phyloP scores from a whole-genome alignment of 306 rosid species.

The Heteromeles arbutifolia region DNA sequence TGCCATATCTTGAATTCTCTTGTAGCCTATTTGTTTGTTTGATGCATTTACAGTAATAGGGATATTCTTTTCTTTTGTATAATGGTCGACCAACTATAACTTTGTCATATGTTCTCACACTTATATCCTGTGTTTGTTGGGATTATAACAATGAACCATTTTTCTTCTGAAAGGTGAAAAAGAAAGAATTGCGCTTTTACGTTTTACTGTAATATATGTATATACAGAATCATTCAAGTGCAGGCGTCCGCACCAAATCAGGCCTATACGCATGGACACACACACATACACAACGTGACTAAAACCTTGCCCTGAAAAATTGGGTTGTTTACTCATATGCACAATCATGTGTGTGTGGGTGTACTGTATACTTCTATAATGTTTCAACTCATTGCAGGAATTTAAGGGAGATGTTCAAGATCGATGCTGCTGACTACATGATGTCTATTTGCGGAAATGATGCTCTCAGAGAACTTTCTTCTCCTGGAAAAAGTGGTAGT shows the following conservation, averaged over 20 bases:
- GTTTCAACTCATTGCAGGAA: slow-evolving; percentile 42
- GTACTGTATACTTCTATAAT: no score
- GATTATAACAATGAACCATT: no score
- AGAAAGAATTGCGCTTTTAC: not conserved
- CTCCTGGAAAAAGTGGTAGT: slow-evolving; percentile 99
- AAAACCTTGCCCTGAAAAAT: not conserved
- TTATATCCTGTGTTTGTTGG: no score
- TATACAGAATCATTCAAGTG: not conserved
- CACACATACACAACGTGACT: not conserved
- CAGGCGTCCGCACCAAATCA: not conserved
- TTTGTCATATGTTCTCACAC: no score
- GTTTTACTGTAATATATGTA: not conserved
- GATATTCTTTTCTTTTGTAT: not conserved
- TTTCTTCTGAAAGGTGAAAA: no score
- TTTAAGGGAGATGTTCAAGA: slow-evolving; percentile 94
- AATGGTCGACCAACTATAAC: no score
- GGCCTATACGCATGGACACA: not conserved
- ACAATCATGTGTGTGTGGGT: not conserved
- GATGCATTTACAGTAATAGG: slow-evolving; percentile 4
- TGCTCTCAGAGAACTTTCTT: slow-evolving; percentile 91
- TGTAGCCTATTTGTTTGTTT: slow-evolving; percentile 5
- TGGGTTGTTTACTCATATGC: not conserved
- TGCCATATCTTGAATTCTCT: slow-evolving; percentile 8
- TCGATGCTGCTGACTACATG: slow-evolving; percentile 99
- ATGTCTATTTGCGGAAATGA: slow-evolving; percentile 99